Evolutionary conservation across 805 yeast species (phyloP), one percentile per base, ranked within the genome.

Genomic region (Candida michaelii): DNA sequence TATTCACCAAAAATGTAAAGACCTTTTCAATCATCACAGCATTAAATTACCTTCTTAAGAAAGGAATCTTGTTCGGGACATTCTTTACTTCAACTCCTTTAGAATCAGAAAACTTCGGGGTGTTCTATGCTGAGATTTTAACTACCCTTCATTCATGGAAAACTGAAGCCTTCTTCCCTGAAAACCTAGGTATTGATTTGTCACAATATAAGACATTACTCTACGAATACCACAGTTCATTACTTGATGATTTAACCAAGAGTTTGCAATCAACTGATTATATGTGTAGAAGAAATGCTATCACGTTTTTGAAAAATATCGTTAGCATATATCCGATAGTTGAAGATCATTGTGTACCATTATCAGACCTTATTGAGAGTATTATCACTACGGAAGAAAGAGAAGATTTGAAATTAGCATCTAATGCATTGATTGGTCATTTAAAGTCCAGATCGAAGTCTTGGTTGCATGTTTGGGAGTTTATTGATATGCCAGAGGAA

Each of bases 61-160:
- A 66, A 3, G 66, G 69, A 9, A 59, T 80, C 11, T 57, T 87
- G 36, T 73, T 72, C 36, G 75, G 83, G 2, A 74, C 87, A 2
- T 55, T 89, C 10, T 83, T 77, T 51, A 79, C 91, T 1, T 76
- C 81, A 41, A 85, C 97, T 0, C 74, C 87, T 0, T 62, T 72
- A 3, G 97, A 90, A 55, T 82, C 95, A 1, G 95, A 89, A 52
- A 85, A 86, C 55, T 59, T 89, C 29, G 96, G 96, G 3, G 60
- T 87, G 10, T 89, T 90, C 51, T 77, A 79, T 51, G 69, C 78
- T 18, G 81, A 78, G 17, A 47, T 85, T 1, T 63, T 48, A 10
- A 63, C 58, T 5, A 62, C 61, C 16, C 65, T 83, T 32, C 75
- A 77, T 42, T 45, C 53, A 48, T 77, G 85, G 71, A 56, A 57